Evolutionary conservation across 108 stramenopile genomes (phyloP), one percentile per base, ranked within the genome.

Genomic region (Skeletonema tropicum): DNA sequence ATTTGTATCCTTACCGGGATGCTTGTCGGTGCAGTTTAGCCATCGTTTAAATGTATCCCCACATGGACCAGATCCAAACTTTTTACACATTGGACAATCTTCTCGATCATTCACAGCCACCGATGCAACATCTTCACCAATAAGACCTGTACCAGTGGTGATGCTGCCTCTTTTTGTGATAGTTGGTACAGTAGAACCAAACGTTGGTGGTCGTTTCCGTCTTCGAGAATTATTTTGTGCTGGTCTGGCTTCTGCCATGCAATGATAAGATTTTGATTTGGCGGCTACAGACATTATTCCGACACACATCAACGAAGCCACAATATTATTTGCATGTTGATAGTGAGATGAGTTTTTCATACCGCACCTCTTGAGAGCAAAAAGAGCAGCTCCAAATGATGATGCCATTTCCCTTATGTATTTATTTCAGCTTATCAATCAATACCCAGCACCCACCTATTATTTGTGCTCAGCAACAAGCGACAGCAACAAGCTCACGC

Each of bases 51-150:
- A 87, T 29, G 66, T 33, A 14, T 60, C 70, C 17, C 86, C 86
- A 57, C 86, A 87, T 12, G 86, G 86, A 30, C 86, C 86, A 25
- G 60, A 49, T 3, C 82, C 58, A 68, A 84, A 87, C 66, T 87
- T 87, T 46, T 76, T 81, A 52, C 86, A 87, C 63, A 87, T 60
- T 17, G 83, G 86, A 57, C 86, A 87, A 59, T 87, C 72, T 32
- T 87, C 86, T 69, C 76, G 71, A 35, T 82, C 52, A 11, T 49
- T 68, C 11, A 66, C 25, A 5, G 68, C 62, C 31, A 33, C 49
- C 1, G 65, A 13, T 31, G 38, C 13, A 45, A 31, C 3, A 49
- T 68, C 66, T 8, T n/a, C 0, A 23, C 66, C 59, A 36, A n/a
- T n/a, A n/a, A 38, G 6, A 62, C 36, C 36, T 7, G 75, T 61